phyloP scores from a whole-genome alignment of 495 filamentous ascomycete species.

The Xylaria sp. region DNA sequence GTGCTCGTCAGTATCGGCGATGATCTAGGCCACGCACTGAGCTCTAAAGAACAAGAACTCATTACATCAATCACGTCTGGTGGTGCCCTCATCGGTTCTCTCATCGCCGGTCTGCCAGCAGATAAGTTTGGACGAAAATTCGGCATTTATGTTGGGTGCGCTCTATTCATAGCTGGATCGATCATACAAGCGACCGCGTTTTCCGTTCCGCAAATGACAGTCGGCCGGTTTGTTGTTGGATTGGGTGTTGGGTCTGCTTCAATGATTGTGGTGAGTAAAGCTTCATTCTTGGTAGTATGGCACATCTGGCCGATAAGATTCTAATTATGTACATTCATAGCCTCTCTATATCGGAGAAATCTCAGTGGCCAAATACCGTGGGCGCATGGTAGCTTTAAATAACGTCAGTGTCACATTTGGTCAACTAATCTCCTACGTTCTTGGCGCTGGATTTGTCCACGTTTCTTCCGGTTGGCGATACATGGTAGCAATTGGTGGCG shows the following conservation, averaged over 20 bases:
- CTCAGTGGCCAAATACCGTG: slow-evolving; percentile 58
- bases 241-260: slow-evolving; percentile 59
- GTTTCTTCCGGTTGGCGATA: slow-evolving; percentile 57
- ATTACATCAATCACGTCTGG: slow-evolving; percentile 56
- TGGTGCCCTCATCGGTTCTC: slow-evolving; percentile 57
- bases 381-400: slow-evolving; percentile 61
- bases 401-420: slow-evolving; percentile 62
- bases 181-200: slow-evolving; percentile 51
- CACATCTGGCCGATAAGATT: neutral
- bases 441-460: slow-evolving; percentile 60
- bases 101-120: slow-evolving; percentile 54
- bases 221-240: slow-evolving; percentile 56
- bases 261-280: slow-evolving; percentile 50
- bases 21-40: slow-evolving; percentile 42
- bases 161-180: slow-evolving; percentile 55
- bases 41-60: slow-evolving; percentile 52
- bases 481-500: slow-evolving; percentile 33
- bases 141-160: slow-evolving; percentile 54
- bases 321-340: slow-evolving; percentile 23
- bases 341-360: slow-evolving; percentile 53
- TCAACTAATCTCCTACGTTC: slow-evolving; percentile 57
- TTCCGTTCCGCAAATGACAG: slow-evolving; percentile 52
- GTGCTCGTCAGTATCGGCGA: slow-evolving; percentile 51
- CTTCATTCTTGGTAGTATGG: neutral
- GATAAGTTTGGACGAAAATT: slow-evolving; percentile 56